These are phyloP conservation scores for Fusarium scirpi DNA, from an alignment of 2,329 filamentous ascomycete genomes.

Conservation along the genomic window DNA sequence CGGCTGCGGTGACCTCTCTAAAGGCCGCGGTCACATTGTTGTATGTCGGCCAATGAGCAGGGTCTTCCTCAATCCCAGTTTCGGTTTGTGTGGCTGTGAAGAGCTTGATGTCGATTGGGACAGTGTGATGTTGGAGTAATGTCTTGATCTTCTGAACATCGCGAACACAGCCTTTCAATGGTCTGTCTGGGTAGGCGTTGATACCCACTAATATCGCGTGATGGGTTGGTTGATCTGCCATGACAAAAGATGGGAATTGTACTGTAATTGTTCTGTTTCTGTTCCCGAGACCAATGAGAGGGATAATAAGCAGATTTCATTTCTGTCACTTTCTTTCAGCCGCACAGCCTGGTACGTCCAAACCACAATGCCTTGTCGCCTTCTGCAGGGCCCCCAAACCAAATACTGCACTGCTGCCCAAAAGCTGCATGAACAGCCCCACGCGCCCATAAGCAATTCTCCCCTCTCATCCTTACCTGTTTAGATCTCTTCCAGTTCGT, in stretches of 20 bases:
- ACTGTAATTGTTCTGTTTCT: not conserved
- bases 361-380: not conserved
- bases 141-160: conserved; percentile 11
- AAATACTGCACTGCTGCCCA: not conserved
- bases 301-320: not conserved
- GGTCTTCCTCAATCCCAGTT: not conserved
- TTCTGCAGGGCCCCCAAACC: not conserved
- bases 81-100: conserved; percentile 3
- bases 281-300: not conserved
- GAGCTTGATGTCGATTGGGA: not conserved
- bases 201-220: conserved; percentile 24
- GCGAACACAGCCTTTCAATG: conserved; percentile 19
- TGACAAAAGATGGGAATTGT: not conserved
- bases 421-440: not conserved
- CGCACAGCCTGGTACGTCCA: not conserved
- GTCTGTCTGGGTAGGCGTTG: conserved; percentile 8
- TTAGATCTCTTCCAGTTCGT: not conserved
- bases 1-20: not conserved
- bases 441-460: not conserved
- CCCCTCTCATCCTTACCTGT: not conserved
- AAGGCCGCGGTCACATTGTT: not conserved
- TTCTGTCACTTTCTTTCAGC: not conserved
- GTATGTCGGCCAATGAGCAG: not conserved
- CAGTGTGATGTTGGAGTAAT: not conserved
- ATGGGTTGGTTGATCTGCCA: not conserved